Evolutionary conservation across 345 rosid genomes (phyloP).

Genomic region (Bretschneidera sinensis): DNA sequence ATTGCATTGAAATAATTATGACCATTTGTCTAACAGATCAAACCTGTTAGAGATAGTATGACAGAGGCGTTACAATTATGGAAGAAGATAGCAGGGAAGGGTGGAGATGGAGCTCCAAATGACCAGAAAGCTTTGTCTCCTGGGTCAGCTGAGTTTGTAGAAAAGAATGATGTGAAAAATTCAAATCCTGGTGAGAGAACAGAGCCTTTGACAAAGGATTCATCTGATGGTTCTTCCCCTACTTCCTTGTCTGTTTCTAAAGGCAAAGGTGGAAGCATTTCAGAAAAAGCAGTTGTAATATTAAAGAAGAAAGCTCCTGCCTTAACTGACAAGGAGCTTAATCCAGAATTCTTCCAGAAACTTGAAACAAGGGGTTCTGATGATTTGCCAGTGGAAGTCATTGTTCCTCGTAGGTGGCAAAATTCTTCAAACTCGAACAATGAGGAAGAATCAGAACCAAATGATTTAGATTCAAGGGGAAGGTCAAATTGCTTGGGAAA

Average conservation of each 20-base stretch:
- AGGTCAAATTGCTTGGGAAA: constrained; percentile 41
- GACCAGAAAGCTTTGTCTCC: constrained; percentile 55
- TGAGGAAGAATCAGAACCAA: constrained; percentile 50
- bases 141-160: constrained; percentile 42
- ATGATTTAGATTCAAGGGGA: constrained; percentile 42
- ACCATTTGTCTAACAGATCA: constrained; percentile 53
- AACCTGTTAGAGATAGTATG: constrained; percentile 93
- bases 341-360: constrained; percentile 96
- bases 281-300: constrained; percentile 73
- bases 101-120: constrained; percentile 52
- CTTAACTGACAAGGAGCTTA: constrained; percentile 75
- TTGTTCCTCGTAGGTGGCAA: constrained; percentile 68
- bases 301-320: constrained; percentile 88
- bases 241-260: constrained; percentile 47
- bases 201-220: constrained; percentile 44
- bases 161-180: constrained; percentile 41
- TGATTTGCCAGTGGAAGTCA: constrained; percentile 87
- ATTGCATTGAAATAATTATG: constrained; percentile 10
- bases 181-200: constrained; percentile 34
- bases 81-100: constrained; percentile 85
- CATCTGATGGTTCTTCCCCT: constrained; percentile 40
- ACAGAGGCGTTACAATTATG: constrained; percentile 88
- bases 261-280: constrained; percentile 61
- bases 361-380: constrained; percentile 68
- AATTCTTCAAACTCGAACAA: constrained; percentile 47